Evolutionary conservation across 257 asterid species (phyloP).

Genomic region (Primulina tabacum): DNA sequence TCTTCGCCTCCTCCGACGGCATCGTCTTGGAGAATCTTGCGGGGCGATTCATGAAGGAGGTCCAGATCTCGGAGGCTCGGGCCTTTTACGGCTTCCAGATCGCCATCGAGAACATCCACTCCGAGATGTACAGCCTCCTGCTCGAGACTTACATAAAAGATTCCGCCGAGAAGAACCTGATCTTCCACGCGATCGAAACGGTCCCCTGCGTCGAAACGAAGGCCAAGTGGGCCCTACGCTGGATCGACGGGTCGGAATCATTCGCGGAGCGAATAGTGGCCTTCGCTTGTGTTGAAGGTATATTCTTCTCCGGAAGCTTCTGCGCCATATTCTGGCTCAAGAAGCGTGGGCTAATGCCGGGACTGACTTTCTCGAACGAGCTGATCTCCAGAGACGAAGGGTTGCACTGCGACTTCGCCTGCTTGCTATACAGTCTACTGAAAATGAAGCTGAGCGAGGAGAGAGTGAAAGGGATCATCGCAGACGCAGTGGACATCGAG

Average conservation of each 20-base stretch:
- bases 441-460: conserved; percentile 69
- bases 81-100: conserved; percentile 94
- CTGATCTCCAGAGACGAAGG: conserved; percentile 88
- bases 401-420: conserved; percentile 88
- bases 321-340: conserved; percentile 90
- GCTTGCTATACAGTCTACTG: conserved; percentile 67
- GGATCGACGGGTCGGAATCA: conserved; percentile 84
- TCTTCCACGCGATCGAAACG: conserved; percentile 82
- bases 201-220: conserved; percentile 76
- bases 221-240: conserved; percentile 85
- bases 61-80: conserved; percentile 90
- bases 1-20: conserved; percentile 95
- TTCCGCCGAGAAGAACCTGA: conserved; percentile 48
- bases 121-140: conserved; percentile 89
- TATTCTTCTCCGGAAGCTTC: conserved; percentile 87
- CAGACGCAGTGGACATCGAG: conserved; percentile 75
- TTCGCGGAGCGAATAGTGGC: conserved; percentile 82
- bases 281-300: conserved; percentile 91
- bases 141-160: conserved; percentile 82
- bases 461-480: conserved; percentile 53
- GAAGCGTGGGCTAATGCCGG: conserved; percentile 88
- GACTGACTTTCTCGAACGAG: conserved; percentile 77
- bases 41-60: conserved; percentile 92
- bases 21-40: conserved; percentile 92
- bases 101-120: conserved; percentile 91